Evolutionary conservation across 306 rosid genomes (phyloP).

Genomic region (Mimosa pudica): DNA sequence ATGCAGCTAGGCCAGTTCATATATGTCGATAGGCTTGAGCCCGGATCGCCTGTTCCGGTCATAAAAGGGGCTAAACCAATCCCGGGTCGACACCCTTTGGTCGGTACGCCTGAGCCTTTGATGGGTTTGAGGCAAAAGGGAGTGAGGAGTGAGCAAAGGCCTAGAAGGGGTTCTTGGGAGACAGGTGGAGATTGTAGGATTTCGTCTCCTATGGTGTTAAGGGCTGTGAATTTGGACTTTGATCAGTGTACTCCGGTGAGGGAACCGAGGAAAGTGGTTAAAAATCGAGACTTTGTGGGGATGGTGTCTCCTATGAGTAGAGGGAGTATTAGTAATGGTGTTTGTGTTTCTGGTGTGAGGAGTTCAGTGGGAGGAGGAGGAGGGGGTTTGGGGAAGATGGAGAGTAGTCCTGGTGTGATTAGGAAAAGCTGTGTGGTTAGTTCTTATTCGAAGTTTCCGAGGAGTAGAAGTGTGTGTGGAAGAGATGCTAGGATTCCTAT

Average conservation of each 20-base stretch:
- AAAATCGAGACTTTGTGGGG: slow-evolving; percentile 7
- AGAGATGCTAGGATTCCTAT: slow-evolving; percentile 58
- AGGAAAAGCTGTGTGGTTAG: slow-evolving; percentile 79
- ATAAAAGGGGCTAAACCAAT: slow-evolving; percentile 76
- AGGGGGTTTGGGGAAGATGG: slow-evolving; percentile 63
- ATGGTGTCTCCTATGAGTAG: slow-evolving; percentile 60
- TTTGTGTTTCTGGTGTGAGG: slow-evolving; percentile 42
- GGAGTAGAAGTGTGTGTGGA: slow-evolving; percentile 84
- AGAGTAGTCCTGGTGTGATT: slow-evolving; percentile 64
- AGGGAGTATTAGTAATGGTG: too few species aligned
- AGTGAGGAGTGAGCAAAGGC: slow-evolving; percentile 40
- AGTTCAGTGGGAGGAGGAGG: slow-evolving; percentile 82
- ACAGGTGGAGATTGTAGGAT: slow-evolving; percentile 39
- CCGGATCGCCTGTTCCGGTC: slow-evolving; percentile 83
- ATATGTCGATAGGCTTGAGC: slow-evolving; percentile 76
- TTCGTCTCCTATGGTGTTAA: slow-evolving; percentile 61
- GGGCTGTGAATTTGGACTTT: slow-evolving; percentile 75
- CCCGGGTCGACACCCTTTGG: slow-evolving; percentile 81
- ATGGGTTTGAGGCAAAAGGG: slow-evolving; percentile 69
- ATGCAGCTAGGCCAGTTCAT: slow-evolving; percentile 94
- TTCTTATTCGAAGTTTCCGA: slow-evolving; percentile 51
- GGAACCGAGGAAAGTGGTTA: slow-evolving; percentile 40
- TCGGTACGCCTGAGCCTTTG: slow-evolving; percentile 88
- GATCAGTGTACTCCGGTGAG: slow-evolving; percentile 79
- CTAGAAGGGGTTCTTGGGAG: slow-evolving; percentile 92